These are phyloP conservation scores for Przewalskia tangutica DNA, from an alignment of 257 asterid genomes.

Conservation along the genomic window DNA sequence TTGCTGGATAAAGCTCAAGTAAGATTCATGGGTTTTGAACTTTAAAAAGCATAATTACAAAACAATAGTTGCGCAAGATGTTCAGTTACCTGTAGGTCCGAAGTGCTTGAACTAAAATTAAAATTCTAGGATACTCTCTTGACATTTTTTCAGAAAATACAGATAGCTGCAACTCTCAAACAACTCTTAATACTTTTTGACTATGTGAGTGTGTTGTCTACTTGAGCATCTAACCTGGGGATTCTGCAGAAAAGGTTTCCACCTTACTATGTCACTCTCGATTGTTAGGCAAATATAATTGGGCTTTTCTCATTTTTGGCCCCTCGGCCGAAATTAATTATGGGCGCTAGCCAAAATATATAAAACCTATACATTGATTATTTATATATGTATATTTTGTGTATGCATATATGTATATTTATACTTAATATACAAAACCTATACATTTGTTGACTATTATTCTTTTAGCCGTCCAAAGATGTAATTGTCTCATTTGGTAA, in stretches of 20 bases:
- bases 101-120: neutral
- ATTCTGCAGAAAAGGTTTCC: neutral
- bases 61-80: neutral
- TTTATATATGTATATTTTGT: no score
- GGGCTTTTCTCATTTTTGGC: no score
- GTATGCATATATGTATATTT: no score
- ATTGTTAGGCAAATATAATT: neutral
- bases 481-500: neutral
- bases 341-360: no score
- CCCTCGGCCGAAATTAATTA: no score
- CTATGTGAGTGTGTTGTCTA: neutral
- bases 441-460: no score
- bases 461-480: no score
- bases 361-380: no score
- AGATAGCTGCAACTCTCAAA: neutral
- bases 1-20: slow-evolving; percentile 83
- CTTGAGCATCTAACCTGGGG: neutral
- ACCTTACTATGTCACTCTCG: neutral
- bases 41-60: neutral
- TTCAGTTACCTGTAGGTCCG: neutral
- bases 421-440: no score
- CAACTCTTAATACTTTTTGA: neutral
- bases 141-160: neutral
- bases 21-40: slow-evolving; percentile 14
- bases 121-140: neutral